Base-by-base conservation (phyloP, 2,329 filamentous ascomycete species). In the Ustilaginoidea virens region DNA sequence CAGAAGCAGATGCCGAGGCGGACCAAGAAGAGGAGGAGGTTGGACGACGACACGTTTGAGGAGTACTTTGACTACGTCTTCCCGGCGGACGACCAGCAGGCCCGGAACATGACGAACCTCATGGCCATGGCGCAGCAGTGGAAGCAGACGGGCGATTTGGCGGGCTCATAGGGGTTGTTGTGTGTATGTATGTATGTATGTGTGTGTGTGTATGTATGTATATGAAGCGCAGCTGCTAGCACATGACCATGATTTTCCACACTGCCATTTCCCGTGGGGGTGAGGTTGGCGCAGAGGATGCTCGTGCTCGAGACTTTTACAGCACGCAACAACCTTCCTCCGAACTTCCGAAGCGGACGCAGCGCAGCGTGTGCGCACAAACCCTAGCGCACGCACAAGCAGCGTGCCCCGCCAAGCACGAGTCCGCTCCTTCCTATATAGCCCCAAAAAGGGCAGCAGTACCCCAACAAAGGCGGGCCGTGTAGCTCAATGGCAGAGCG, bases 61-160 rank as follows among this genome's bases (percentile, higher is more conserved):
- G 90, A 98, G 59, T 96, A 93, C 53, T 72, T 90, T 57, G 90
- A 96, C 52, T 96, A 92, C 45, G 72, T 98, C 19, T 98, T 98
- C 71, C 90, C 90, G 1, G 85, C 82, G 4, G 90, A 96, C 58
- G 86, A 94, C 52, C 73, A 82, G 57, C 78, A 82, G 48, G 78
- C 79, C 32, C 79, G 79, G 40, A 86, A 81, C 44, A 60, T 94
- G 52, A 80, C 80, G 29, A 82, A 80, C 49, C 63, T 96, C 51
- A 60, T 94, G 57, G 76, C 81, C 36, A 78, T 78, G 69, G 86
- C 87, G 33, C 76, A 85, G 52, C 73, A 74, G 41, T 96, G 87
- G 83, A 93, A 92, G 63, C 68, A 61, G 37, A 56, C 58, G 7
- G 52, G 48, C 7, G 48, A 43, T 12, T 33, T 52, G 33, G 47